Evolutionary conservation across 169 alveolate species (phyloP).

Genomic region (Plasmodium vinckei): DNA sequence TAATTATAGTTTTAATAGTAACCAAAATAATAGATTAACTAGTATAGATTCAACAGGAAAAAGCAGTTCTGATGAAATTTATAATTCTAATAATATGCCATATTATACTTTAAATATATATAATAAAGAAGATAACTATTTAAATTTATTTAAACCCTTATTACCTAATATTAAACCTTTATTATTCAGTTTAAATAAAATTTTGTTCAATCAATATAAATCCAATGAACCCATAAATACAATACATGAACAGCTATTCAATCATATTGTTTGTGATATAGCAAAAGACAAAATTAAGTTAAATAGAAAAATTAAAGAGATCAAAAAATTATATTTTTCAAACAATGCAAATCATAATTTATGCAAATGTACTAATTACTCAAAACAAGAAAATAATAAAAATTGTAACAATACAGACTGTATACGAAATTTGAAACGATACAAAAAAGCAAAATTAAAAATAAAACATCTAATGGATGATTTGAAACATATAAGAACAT

Average conservation of each 20-base stretch:
- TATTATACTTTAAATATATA: constrained; percentile 20
- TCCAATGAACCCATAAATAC: constrained; percentile 60
- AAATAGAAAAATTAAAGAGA: constrained; percentile 42
- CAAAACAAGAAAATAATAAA: neutral
- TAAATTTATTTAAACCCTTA: constrained; percentile 56
- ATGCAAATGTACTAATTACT: neutral
- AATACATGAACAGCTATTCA: constrained; percentile 60
- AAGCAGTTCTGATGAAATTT: neutral
- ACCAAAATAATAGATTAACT: neutral
- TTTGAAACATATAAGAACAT: constrained; percentile 22
- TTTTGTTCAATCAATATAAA: constrained; percentile 55
- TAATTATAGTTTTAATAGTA: neutral
- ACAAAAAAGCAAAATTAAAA: neutral
- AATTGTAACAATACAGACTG: neutral
- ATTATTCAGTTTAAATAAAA: constrained; percentile 50
- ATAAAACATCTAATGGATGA: constrained; percentile 15
- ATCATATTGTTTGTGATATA: constrained; percentile 45
- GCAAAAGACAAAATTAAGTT: constrained; percentile 46
- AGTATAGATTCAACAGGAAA: neutral
- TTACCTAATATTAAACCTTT: constrained; percentile 52
- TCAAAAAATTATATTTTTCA: neutral
- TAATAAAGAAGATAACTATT: constrained; percentile 45
- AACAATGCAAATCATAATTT: neutral
- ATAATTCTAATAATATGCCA: too few species aligned
- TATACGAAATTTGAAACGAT: too few species aligned